Evolutionary conservation across 2,329 filamentous ascomycete species (phyloP).

Genomic region (Parafenestella ontariensis): DNA sequence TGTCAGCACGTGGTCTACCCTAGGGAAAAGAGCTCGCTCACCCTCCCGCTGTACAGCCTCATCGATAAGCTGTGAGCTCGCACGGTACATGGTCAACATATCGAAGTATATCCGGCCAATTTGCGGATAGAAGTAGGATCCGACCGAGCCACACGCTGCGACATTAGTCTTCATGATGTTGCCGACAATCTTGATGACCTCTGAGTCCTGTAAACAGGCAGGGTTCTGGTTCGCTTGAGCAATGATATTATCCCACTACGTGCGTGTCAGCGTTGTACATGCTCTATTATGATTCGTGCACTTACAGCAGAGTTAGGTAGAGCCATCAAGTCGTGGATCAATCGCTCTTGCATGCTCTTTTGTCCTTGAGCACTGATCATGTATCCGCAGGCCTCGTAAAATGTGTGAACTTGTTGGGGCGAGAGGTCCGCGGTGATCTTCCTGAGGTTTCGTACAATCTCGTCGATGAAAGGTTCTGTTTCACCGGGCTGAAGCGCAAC

Average conservation of each 20-base stretch:
- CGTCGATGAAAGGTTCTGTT: conserved; percentile 95
- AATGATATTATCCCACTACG: conserved; percentile 89
- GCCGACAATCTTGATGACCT: conserved; percentile 97
- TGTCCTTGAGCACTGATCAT: conserved; percentile 99
- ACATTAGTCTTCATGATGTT: conserved; percentile 99
- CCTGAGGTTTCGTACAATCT: conserved; percentile 93
- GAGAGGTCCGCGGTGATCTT: conserved; percentile 96
- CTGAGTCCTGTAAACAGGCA: conserved; percentile 83
- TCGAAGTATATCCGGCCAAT: conserved; percentile 97
- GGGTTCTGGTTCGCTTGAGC: conserved; percentile 84
- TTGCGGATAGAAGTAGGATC: conserved; percentile 96
- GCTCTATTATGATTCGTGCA: neutral
- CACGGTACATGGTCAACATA: conserved; percentile 99
- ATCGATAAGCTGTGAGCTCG: conserved; percentile 94
- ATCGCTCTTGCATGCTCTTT: conserved; percentile 88
- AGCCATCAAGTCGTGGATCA: conserved; percentile 91
- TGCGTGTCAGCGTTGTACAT: conserved; percentile 17
- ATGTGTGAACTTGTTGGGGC: conserved; percentile 97
- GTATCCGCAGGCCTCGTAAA: conserved; percentile 98
- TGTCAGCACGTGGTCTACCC: conserved; percentile 42
- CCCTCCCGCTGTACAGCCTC: conserved; percentile 87
- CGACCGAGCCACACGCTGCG: conserved; percentile 95
- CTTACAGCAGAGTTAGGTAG: conserved; percentile 80
- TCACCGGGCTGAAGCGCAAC: conserved; percentile 95
- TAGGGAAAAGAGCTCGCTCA: conserved; percentile 47